Base-by-base conservation (phyloP, 306 rosid species). In the Prunus mongolica region DNA sequence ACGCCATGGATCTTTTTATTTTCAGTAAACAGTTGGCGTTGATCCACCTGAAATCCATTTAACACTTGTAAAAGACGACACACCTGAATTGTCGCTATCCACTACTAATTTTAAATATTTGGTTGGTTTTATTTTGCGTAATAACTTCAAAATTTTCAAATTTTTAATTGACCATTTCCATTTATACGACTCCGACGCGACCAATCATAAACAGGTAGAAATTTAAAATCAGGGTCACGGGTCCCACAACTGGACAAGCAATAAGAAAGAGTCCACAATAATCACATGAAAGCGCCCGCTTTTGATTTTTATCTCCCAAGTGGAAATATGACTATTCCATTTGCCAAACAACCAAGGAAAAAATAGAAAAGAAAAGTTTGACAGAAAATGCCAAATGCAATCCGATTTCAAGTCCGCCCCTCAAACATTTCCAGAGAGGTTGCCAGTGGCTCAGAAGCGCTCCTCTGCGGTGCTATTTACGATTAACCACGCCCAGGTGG, bases 381-480 rank as follows among this genome's bases (percentile, higher is more conserved):
- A 38, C 49, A 38, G 71, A 77, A 79, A 82, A 85, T 69, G 41
- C 80, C 67, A 54, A 89, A 76, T 90, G 90, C 78, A 86, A 62
- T 80, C 64, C 10, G 54, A 56, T 77, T 89, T 92, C 87, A 76
- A 73, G 50, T 91, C 97, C 91, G 91, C 64, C 47, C 69, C 80
- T 51, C 60, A 24, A n/a, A 68, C 27, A 19, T 14, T 66, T 66
- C 50, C 74, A 32, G 50, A 18, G 14, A 47, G 8, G 22, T 13
- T 14, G 76, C 51, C 25, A 45, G 63, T 30, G 6, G 44, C 32
- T 52, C 28, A 30, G 54, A 63, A 32, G 27, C 38, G 25, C 46
- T 79, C 32, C 45, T 25, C 56, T 32, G 50, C 83, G 81, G 27
- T 34, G 77, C 38, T 67, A 32, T 61, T 34, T 32, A 82, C 15